Percentiles rank a stretch among this genome's conserved stretches.
These are phyloP conservation scores for Exobasidium rhododendri DNA, from an alignment of 1,284 basidiomycete genomes.

Conservation along the genomic window DNA sequence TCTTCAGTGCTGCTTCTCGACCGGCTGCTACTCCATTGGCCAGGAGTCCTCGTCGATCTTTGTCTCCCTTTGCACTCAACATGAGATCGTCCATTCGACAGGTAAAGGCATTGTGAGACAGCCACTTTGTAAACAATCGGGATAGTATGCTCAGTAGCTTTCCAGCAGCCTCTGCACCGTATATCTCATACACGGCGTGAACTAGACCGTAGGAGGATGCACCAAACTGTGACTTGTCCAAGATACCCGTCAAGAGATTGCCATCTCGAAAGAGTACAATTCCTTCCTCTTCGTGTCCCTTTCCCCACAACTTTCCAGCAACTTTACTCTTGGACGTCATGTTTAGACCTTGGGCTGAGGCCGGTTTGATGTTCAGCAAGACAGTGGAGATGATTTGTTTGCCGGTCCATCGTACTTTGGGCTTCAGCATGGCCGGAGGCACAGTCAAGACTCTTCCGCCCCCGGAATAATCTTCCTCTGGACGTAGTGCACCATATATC, in stretches of 20 bases:
- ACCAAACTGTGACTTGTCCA: conserved; percentile 97
- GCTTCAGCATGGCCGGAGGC: conserved; percentile 88
- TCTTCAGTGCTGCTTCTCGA: conserved; percentile 74
- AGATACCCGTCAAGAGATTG: conserved; percentile 83
- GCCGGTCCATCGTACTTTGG: conserved; percentile 88
- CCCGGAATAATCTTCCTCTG: conserved; percentile 73
- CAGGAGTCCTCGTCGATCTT: conserved; percentile 68
- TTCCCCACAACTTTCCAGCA: conserved; percentile 73
- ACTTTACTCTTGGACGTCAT: conserved; percentile 81
- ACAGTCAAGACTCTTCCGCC: conserved; percentile 73
- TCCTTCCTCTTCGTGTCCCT: conserved; percentile 66
- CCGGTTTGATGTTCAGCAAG: conserved; percentile 75
- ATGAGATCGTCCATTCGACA: conserved; percentile 98
- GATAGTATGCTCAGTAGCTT: conserved; percentile 88
- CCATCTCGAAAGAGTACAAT: conserved; percentile 88
- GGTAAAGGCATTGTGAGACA: conserved; percentile 94
- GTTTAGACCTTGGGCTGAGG: conserved; percentile 76
- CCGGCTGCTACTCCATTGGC: conserved; percentile 70
- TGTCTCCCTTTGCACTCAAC: conserved; percentile 78
- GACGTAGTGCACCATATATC: conserved; percentile 87
- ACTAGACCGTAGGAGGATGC: conserved; percentile 93
- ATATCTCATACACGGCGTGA: conserved; percentile 98
- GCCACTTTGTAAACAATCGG: conserved; percentile 91
- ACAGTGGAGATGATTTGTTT: conserved; percentile 80
- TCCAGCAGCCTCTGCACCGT: conserved; percentile 84